These are phyloP conservation scores for Remersonia thermophila DNA, from an alignment of 2,329 filamentous ascomycete genomes.

Conservation along the genomic window DNA sequence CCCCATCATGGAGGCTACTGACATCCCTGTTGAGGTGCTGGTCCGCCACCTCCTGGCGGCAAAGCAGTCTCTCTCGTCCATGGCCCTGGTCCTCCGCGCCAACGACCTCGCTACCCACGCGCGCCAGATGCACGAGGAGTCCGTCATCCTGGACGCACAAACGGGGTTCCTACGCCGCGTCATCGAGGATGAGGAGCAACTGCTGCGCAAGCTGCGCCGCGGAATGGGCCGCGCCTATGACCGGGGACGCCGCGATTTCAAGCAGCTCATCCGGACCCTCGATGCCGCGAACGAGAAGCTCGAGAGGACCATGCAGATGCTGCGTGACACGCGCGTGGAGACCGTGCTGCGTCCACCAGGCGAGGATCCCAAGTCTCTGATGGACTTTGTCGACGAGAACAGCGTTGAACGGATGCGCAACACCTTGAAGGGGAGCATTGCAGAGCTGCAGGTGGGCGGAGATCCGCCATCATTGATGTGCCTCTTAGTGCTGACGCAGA, in stretches of 20 bases:
- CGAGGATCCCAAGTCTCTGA: constrained; percentile 48
- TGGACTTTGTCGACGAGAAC: constrained; percentile 66
- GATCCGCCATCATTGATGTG: too few species aligned
- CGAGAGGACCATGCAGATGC: constrained; percentile 51
- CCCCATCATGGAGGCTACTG: constrained; percentile 25
- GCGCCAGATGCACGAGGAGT: constrained; percentile 64
- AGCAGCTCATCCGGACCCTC: constrained; percentile 48
- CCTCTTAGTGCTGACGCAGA: background rate
- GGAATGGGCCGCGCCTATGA: constrained; percentile 45
- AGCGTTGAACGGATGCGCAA: constrained; percentile 54
- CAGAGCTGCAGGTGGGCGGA: constrained; percentile 48
- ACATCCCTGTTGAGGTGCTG: constrained; percentile 56
- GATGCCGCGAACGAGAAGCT: constrained; percentile 55
- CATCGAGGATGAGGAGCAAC: constrained; percentile 42
- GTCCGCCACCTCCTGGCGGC: constrained; percentile 76
- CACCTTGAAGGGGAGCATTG: constrained; percentile 57
- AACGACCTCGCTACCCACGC: constrained; percentile 74
- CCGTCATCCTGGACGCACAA: constrained; percentile 58
- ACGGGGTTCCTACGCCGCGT: constrained; percentile 54
- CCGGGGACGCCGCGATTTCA: constrained; percentile 46
- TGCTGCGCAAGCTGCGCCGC: constrained; percentile 39
- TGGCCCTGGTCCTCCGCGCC: constrained; percentile 70
- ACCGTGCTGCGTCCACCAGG: constrained; percentile 46
- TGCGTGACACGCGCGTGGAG: constrained; percentile 54
- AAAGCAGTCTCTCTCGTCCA: constrained; percentile 76